Evolutionary conservation across 352 stramenopile genomes (phyloP).

Genomic region (Pythium chondricola): DNA sequence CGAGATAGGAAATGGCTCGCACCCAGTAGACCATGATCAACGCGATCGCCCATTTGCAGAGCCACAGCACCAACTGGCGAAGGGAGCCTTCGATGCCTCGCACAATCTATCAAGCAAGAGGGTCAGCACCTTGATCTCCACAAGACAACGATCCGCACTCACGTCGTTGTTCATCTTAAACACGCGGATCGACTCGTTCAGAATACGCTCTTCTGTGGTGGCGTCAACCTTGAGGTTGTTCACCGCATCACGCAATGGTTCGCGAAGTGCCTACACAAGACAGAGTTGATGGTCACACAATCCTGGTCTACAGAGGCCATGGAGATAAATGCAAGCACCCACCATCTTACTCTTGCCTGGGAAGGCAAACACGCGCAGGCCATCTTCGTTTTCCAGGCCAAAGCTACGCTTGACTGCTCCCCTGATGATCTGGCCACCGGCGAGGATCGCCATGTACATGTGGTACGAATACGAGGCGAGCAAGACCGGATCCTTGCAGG

Average conservation of each 20-base stretch:
- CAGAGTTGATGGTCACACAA: no score
- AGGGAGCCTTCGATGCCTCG: conserved; percentile 51
- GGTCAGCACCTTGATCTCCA: neutral
- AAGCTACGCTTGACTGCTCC: conserved; percentile 67
- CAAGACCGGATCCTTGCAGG: conserved; percentile 46
- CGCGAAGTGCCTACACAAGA: conserved; percentile 31
- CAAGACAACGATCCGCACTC: neutral
- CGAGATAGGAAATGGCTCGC: neutral
- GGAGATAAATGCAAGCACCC: neutral
- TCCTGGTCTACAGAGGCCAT: neutral
- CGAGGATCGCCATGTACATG: conserved; percentile 70
- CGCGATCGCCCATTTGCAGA: conserved; percentile 58
- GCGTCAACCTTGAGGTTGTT: conserved; percentile 38
- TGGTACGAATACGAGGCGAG: conserved; percentile 64
- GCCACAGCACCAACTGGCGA: conserved; percentile 37
- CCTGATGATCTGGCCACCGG: conserved; percentile 52
- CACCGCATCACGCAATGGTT: conserved; percentile 54
- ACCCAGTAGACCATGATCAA: conserved; percentile 43
- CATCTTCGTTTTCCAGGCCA: conserved; percentile 27
- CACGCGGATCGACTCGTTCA: conserved; percentile 43
- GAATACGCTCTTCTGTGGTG: conserved; percentile 35
- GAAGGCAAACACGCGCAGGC: conserved; percentile 50
- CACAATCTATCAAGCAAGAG: conserved; percentile 31
- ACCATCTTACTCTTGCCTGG: conserved; percentile 40
- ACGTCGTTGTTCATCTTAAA: conserved; percentile 75